These are phyloP conservation scores for Nakataea oryzae DNA, from an alignment of 2,329 filamentous ascomycete species.

Conservation along the genomic window DNA sequence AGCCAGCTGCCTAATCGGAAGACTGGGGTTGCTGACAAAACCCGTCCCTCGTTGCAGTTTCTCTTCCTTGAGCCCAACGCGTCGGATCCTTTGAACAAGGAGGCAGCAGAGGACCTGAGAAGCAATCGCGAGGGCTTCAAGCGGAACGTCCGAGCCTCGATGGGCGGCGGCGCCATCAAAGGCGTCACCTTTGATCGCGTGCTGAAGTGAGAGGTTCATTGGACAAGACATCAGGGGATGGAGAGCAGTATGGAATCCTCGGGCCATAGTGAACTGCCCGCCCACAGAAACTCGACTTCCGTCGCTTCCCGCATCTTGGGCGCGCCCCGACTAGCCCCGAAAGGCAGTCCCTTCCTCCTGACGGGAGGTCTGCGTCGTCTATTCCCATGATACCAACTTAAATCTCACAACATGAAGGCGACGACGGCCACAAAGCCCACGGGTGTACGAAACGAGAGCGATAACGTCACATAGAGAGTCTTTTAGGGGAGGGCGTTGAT, in stretches of 20 bases:
- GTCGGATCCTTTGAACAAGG: conserved; percentile 95
- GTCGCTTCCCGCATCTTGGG: too few relatives aligned
- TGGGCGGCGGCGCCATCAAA: conserved; percentile 70
- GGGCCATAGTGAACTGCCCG: background rate
- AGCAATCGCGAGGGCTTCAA: conserved; percentile 81
- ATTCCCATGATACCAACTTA: background rate
- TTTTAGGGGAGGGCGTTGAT: background rate
- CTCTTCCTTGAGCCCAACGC: conserved; percentile 97
- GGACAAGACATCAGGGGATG: conserved; percentile 8
- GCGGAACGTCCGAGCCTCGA: conserved; percentile 75
- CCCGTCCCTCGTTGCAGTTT: conserved; percentile 45
- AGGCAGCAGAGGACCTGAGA: conserved; percentile 87
- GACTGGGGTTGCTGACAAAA: background rate
- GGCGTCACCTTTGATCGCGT: conserved; percentile 70
- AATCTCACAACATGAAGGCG: background rate
- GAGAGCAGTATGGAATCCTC: too few relatives aligned
- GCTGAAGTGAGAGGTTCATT: conserved; percentile 38
- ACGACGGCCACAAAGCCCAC: background rate
- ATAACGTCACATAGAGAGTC: background rate
- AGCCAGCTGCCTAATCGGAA: background rate
- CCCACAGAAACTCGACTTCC: background rate
- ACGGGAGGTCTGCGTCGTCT: background rate
- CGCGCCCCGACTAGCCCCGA: too few relatives aligned
- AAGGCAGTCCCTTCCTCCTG: background rate
- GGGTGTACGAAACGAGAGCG: background rate